Evolutionary conservation across 345 rosid genomes (phyloP), one percentile per base, ranked within the genome.

Genomic region (Lumnitzera racemosa): DNA sequence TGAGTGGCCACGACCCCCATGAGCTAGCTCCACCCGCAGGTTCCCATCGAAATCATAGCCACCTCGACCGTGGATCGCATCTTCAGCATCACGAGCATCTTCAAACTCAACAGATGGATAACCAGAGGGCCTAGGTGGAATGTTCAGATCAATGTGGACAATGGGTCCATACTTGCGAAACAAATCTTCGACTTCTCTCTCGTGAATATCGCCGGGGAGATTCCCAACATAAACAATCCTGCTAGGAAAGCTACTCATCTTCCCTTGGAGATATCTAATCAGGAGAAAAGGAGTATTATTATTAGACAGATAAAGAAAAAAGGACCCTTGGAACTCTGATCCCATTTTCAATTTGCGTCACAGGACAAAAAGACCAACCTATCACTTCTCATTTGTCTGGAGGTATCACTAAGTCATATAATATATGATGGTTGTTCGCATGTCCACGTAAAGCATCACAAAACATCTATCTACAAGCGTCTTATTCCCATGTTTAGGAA

Each of bases 81-180:
- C 96, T 67, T 90, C 96, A 71, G 99, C 99, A 83, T 94, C 99
- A 25, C 96, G 84, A 70, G 88, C 61, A 77, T 94, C 97, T 64
- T 88, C 97, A 80, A 94, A 94, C 97, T 95, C 99, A 16, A 95
- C 95, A 66, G 90, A 95, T 16, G 97, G 96, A 85, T 95, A 95
- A 70, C 97, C 97, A n/a, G 97, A 97, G 55, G 99, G 97, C 74
- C 99, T 84, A 47, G 97, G 99, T 47, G 99, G 99, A 68, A 90
- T 76, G 77, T 95, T 95, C 83, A 95, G 74, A 57, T 90, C 99
- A 49, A 95, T 86, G 68, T 88, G 89, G 31, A 76, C 84, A 62
- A 94, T 78, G 29, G 90, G 87, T 51, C 99, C 99, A 78, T 94
- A 94, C 99, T 94, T 94, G 77, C 81, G 79, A 67, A 94, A 94